Conservation (phyloP, 176 grass and related monocot species). For the Pontederia paniculata region DNA sequence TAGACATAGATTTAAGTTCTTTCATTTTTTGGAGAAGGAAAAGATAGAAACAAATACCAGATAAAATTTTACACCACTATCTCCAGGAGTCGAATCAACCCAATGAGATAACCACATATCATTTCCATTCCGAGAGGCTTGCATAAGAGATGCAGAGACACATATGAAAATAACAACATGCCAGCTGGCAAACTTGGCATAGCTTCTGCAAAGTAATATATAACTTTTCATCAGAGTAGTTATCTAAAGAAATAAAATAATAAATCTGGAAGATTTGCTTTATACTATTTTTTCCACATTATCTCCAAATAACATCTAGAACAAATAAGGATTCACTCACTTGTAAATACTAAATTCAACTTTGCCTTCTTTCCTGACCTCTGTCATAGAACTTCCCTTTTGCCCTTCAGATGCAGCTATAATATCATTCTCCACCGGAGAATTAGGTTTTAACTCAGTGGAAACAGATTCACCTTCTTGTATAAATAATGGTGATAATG, state of each 20-base stretch:
- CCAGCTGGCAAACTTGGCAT: constrained; percentile 50
- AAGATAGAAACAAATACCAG: constrained; percentile 45
- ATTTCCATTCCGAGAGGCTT: constrained; percentile 95
- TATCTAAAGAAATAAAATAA: no score
- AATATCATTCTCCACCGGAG: constrained; percentile 27
- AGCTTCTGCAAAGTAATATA: constrained; percentile 46
- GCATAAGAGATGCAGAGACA: constrained; percentile 68
- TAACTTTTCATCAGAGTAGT: constrained; percentile 5
- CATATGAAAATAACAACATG: constrained; percentile 57
- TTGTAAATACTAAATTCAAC: constrained; percentile 78
- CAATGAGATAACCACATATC: constrained; percentile 95
- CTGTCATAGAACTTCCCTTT: constrained; percentile 35
- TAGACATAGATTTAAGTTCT: constrained; percentile 1
- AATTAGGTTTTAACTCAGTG: constrained; percentile 28
- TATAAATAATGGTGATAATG: constrained; percentile 25
- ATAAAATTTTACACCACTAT: constrained; percentile 55
- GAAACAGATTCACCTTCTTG: constrained; percentile 26
- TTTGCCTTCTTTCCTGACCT: constrained; percentile 71
- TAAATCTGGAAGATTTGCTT: constrained; percentile 9
- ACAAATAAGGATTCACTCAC: constrained; percentile 38
- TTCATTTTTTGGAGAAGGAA: constrained; percentile 3
- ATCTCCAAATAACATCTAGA: background rate
- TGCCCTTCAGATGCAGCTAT: constrained; percentile 25
- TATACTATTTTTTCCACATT: background rate
- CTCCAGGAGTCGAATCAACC: constrained; percentile 59